A percentile compares a stretch with the other conserved stretches of the same genome.
Conservation (phyloP, 1,139 yeast species). For the Suhomyces coccinellae region DNA sequence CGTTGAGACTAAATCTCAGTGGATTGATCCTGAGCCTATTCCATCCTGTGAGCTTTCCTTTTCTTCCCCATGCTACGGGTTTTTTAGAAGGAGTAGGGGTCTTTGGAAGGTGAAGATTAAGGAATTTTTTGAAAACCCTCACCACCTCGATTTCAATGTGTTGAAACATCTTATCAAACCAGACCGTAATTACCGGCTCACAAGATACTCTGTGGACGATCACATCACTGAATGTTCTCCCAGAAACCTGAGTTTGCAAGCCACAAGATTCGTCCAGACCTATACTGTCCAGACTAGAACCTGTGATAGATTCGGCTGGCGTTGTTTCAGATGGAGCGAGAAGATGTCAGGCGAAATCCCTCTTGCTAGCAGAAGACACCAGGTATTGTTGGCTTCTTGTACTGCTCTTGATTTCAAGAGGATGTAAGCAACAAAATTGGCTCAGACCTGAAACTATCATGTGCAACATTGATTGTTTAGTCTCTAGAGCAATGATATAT, state of each 20-base stretch:
- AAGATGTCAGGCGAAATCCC: conserved; percentile 1
- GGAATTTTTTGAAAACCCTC: background rate
- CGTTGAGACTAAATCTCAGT: background rate
- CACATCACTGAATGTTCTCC: background rate
- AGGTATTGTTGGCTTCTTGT: too few species aligned
- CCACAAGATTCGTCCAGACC: background rate
- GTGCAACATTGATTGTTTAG: too few species aligned
- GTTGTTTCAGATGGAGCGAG: conserved; percentile 1
- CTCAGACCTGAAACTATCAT: too few species aligned
- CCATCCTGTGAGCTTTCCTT: background rate
- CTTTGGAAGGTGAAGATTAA: background rate
- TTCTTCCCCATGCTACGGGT: background rate
- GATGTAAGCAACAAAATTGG: too few species aligned
- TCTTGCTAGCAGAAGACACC: background rate
- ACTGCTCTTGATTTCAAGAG: too few species aligned
- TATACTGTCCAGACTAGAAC: conserved; percentile 2
- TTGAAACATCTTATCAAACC: background rate
- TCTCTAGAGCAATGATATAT: too few species aligned
- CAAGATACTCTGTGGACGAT: background rate
- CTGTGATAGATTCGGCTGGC: background rate
- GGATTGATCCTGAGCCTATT: background rate
- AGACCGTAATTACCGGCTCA: background rate
- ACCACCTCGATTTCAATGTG: background rate
- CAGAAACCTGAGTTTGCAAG: background rate
- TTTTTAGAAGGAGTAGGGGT: background rate